Evolutionary conservation across 2,329 filamentous ascomycete genomes (phyloP), one percentile per base, ranked within the genome.

Genomic region (Trichoderma pleuroti): DNA sequence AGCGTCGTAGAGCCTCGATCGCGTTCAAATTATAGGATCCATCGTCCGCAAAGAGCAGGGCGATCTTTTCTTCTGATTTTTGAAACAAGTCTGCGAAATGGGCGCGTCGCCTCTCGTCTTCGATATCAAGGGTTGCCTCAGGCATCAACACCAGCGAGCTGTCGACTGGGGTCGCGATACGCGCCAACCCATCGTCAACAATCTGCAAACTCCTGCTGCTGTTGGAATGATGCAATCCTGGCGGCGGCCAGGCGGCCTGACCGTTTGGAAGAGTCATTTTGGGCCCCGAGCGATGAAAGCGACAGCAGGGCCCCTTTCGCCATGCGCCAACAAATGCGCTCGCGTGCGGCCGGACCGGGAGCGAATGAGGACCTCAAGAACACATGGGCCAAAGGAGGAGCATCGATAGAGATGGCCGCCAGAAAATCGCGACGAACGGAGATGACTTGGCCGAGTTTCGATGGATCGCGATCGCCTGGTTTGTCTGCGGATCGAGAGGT

Each of bases 81-180:
- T 88, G 88, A 85, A 92, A 97, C 69, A 94, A 84, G 71, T 93
- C 89, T 79, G 89, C 88, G 81, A 98, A 96, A 78, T 90, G 85
- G 77, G 89, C 86, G 81, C 92, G 91, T 79, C 90, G 87, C 75
- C 88, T 87, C 79, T 94, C 92, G 63, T 93, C 91, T 77, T 91
- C 81, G 77, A 85, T 83, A 81, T 90, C 86, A 72, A 80, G 75
- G 74, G 85, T 82, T 86, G 87, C 85, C 86, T 89, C 87, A 86
- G 87, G 87, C 86, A 88, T 82, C 85, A 85, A 84, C 69, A 80
- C 78, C 73, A 80, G 79, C 76, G 82, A 78, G 79, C 80, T 81
- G 80, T 87, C 86, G 78, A 84, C 78, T 75, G 85, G 84, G 75
- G 86, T 85, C 74, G 84, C 82, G 70, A 82, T 87, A 75, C 82